Percentiles rank a stretch among this genome's conserved stretches.
These are phyloP conservation scores for Epichloe sibirici DNA, from an alignment of 2,329 filamentous ascomycete species.

Conservation along the genomic window DNA sequence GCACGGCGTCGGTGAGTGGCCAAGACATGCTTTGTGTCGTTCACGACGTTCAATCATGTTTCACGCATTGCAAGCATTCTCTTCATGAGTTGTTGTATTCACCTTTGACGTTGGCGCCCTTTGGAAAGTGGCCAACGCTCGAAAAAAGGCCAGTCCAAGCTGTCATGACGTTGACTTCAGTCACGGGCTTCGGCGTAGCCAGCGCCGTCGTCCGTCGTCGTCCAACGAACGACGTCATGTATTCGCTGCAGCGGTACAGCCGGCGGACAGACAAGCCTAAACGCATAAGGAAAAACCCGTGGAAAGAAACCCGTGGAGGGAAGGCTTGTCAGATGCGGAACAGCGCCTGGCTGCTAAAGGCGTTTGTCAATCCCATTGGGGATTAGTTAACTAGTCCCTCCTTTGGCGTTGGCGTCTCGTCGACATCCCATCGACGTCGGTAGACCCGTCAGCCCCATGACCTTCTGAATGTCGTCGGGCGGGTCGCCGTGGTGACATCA, in stretches of 20 bases:
- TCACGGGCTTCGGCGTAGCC: not conserved
- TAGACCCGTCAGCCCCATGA: not conserved
- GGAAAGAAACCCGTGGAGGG: not conserved
- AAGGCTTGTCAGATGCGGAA: not conserved
- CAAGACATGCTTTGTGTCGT: no score
- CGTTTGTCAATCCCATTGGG: no score
- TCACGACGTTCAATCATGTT: no score
- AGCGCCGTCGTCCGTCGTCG: not conserved
- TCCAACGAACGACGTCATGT: not conserved
- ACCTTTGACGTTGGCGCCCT: no score
- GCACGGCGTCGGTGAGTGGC: no score
- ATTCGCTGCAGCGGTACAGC: not conserved
- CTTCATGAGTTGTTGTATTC: no score
- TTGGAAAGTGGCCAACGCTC: no score
- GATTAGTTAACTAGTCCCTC: not conserved
- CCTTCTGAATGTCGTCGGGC: not conserved
- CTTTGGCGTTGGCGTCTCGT: not conserved
- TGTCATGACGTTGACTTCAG: not conserved
- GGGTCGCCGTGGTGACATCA: conserved; percentile 1
- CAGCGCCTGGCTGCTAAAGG: no score
- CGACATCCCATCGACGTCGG: not conserved
- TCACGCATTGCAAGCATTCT: no score
- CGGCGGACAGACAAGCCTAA: no score
- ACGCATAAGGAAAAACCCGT: no score
- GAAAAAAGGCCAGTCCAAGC: no score